These are phyloP conservation scores for Acanthamoeba royreba DNA, from an alignment of 208 protist species.

Conservation along the genomic window DNA sequence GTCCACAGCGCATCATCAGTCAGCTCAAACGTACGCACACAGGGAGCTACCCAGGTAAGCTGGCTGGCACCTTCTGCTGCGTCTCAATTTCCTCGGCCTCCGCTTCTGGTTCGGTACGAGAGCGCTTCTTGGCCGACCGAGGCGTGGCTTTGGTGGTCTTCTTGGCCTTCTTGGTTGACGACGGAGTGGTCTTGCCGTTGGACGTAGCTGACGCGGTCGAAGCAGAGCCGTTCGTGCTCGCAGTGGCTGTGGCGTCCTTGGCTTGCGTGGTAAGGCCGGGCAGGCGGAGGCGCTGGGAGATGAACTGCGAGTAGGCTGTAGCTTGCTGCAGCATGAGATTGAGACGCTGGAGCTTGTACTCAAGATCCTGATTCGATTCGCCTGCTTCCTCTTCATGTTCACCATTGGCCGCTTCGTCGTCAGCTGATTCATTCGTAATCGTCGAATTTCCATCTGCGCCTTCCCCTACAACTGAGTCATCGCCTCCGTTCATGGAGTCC, in stretches of 20 bases:
- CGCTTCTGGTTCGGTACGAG: too few species aligned
- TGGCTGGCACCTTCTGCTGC: too few species aligned
- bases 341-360: neutral
- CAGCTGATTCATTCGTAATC: neutral
- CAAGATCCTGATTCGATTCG: neutral
- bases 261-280: neutral
- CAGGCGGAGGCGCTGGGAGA: neutral
- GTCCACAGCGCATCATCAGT: too few species aligned
- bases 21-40: too few species aligned
- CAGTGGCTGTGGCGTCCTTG: neutral
- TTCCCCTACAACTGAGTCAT: neutral
- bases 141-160: too few species aligned
- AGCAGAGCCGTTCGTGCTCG: neutral
- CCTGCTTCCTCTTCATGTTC: neutral
- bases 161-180: too few species aligned
- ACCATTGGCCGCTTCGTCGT: neutral
- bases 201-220: too few species aligned
- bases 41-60: too few species aligned
- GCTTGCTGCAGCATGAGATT: neutral
- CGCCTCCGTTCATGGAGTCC: too few species aligned
- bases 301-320: neutral
- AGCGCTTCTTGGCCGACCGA: too few species aligned
- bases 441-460: neutral
- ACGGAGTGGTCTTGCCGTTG: too few species aligned
- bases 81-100: too few species aligned